Percentiles rank a stretch among this genome's conserved stretches.
Conservation (phyloP, 768 basidiomycete species). For the Naematelia encephala region DNA sequence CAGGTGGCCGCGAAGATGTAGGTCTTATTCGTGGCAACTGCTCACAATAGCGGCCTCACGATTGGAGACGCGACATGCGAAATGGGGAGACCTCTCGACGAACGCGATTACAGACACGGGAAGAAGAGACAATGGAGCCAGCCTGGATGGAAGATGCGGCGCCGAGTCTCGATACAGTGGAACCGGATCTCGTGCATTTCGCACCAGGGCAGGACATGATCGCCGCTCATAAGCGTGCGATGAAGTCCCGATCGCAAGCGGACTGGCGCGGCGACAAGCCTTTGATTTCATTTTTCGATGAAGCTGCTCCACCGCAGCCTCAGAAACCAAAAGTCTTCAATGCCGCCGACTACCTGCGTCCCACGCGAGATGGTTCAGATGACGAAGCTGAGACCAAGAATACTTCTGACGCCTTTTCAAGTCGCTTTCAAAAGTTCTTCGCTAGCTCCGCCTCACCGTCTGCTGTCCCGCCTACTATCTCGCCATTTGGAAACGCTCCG, state of each 20-base stretch:
- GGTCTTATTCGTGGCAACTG: not conserved
- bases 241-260: conserved; percentile 23
- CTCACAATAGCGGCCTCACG: not conserved
- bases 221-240: conserved; percentile 35
- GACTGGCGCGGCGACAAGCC: conserved; percentile 11
- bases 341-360: conserved; percentile 36
- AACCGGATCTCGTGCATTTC: conserved; percentile 30
- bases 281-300: conserved; percentile 18
- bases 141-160: conserved; percentile 41
- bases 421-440: conserved; percentile 44
- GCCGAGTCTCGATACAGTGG: conserved; percentile 18
- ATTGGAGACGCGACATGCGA: conserved; percentile 4
- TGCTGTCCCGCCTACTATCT: not conserved
- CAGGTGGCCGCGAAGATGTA: conserved; percentile 20
- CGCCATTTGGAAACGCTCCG: not conserved
- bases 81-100: conserved; percentile 1
- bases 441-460: not conserved
- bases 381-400: conserved; percentile 9
- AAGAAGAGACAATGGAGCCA: conserved; percentile 30
- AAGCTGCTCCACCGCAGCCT: conserved; percentile 15
- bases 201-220: conserved; percentile 44
- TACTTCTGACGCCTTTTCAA: conserved; percentile 17
- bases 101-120: conserved; percentile 4
- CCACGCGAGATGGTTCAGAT: conserved; percentile 19
- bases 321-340: conserved; percentile 34